These are phyloP conservation scores for Chrysosporium queenslandicum DNA, from an alignment of 2,329 filamentous ascomycete genomes.

Conservation along the genomic window DNA sequence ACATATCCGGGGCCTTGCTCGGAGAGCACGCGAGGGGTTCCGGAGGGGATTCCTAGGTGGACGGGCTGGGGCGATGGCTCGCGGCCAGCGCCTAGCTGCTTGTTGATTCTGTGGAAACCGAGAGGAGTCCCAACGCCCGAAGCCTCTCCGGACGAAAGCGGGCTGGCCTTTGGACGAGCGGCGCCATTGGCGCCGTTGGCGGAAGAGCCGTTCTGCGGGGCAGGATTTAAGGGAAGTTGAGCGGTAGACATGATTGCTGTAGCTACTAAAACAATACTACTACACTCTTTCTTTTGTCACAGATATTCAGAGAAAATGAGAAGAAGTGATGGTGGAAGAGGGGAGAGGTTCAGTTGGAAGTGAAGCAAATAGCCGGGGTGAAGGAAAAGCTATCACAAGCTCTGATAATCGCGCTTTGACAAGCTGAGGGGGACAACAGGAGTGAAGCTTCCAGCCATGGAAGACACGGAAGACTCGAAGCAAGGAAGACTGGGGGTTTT, in stretches of 20 bases:
- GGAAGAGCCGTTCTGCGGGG: constrained; percentile 1
- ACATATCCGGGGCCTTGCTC: constrained; percentile 91
- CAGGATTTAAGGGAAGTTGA: constrained; percentile 4
- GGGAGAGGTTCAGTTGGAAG: not conserved
- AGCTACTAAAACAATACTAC: not conserved
- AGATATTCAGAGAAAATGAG: not conserved
- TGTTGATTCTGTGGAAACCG: constrained; percentile 43
- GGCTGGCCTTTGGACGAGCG: constrained; percentile 22
- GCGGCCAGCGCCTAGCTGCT: constrained; percentile 50
- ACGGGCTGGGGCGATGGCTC: constrained; percentile 81
- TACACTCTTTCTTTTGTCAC: not conserved
- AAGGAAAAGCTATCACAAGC: not conserved
- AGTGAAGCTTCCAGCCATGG: constrained; percentile 5
- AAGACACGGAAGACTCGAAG: constrained; percentile 2
- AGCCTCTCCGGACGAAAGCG: constrained; percentile 27
- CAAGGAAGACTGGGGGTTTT: not conserved
- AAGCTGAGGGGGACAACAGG: not conserved
- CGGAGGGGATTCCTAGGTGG: constrained; percentile 63
- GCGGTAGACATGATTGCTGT: constrained; percentile 5
- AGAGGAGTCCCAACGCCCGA: constrained; percentile 33
- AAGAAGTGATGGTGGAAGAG: not conserved
- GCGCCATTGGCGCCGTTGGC: constrained; percentile 9
- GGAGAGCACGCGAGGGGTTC: constrained; percentile 61
- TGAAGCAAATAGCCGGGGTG: not conserved
- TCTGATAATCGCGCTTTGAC: not conserved